Conservation (phyloP, 148 eudicot species). For the Arbutus unedo region DNA sequence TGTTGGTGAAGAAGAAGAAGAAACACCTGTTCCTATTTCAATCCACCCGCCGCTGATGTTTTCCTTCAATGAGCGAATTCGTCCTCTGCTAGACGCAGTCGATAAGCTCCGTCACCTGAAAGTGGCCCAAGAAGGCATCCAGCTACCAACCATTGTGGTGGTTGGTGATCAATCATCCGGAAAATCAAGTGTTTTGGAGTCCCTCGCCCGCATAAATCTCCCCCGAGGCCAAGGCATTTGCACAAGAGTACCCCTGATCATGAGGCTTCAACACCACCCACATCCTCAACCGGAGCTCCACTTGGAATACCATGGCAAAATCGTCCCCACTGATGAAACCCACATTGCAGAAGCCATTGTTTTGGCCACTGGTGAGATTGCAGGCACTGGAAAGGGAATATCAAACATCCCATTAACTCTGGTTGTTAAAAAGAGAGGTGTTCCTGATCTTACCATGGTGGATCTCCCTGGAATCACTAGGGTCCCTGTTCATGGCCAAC, state of each 20-base stretch:
- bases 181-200: no score
- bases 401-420: slow-evolving; percentile 23
- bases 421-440: slow-evolving; percentile 26
- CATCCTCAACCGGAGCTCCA: slow-evolving; percentile 12
- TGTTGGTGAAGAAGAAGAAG: no score
- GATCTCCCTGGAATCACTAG: slow-evolving; percentile 52
- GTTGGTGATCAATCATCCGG: no score
- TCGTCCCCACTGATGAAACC: slow-evolving; percentile 15
- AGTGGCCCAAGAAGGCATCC: no score
- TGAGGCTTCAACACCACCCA: slow-evolving; percentile 20
- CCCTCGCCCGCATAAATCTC: slow-evolving; percentile 25
- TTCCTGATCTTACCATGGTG: slow-evolving; percentile 51
- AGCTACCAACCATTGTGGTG: no score
- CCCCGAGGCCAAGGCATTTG: slow-evolving; percentile 23
- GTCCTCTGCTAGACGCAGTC: no score
- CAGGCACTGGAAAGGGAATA: not conserved
- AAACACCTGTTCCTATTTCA: no score
- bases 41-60: no score
- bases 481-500: slow-evolving; percentile 46
- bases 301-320: slow-evolving; percentile 16
- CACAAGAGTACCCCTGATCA: slow-evolving; percentile 26
- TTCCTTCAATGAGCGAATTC: no score
- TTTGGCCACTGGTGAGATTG: not conserved
- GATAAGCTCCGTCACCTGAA: no score
- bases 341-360: slow-evolving; percentile 14